A percentile compares a stretch with the other conserved stretches of the same genome.
phyloP scores from a whole-genome alignment of 176 grass and related monocot genomes.

The Raddia guianensis region DNA sequence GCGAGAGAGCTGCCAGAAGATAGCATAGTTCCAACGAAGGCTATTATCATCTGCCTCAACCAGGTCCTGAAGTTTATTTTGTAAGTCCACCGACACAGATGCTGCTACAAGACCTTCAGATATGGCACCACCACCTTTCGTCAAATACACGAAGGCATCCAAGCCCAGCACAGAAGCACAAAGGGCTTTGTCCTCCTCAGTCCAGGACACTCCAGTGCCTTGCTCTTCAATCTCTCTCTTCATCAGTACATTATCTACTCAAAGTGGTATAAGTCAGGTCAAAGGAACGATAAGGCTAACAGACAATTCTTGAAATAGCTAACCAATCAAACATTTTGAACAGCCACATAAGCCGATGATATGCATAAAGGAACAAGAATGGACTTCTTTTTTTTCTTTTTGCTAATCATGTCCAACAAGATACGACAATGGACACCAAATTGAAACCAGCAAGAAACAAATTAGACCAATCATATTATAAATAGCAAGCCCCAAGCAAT shows the following conservation, averaged over 20 bases:
- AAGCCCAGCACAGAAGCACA: slow-evolving; percentile 54
- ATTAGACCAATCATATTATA: no score
- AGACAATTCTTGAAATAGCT: not conserved
- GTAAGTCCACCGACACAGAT: slow-evolving; percentile 52
- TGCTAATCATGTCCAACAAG: not conserved
- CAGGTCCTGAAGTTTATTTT: slow-evolving; percentile 70
- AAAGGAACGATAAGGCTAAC: not conserved
- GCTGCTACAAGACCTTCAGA: slow-evolving; percentile 65
- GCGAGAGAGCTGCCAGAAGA: slow-evolving; percentile 83
- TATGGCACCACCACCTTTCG: slow-evolving; percentile 44
- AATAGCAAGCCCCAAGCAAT: not conserved
- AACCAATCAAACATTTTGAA: not conserved
- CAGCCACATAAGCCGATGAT: not conserved
- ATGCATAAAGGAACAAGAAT: not conserved
- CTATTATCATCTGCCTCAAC: slow-evolving; percentile 50
- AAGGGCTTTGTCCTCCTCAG: slow-evolving; percentile 52
- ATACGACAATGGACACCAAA: not conserved
- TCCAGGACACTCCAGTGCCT: slow-evolving; percentile 45
- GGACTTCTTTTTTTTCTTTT: not conserved
- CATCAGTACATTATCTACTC: slow-evolving; percentile 38
- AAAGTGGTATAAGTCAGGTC: slow-evolving; percentile 8
- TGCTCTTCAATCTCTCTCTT: slow-evolving; percentile 34
- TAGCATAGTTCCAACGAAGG: slow-evolving; percentile 74
- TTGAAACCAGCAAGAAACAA: no score
- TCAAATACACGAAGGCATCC: slow-evolving; percentile 72